Conservation (phyloP, 2,329 filamentous ascomycete species). For the Ceratocystis colombiana region DNA sequence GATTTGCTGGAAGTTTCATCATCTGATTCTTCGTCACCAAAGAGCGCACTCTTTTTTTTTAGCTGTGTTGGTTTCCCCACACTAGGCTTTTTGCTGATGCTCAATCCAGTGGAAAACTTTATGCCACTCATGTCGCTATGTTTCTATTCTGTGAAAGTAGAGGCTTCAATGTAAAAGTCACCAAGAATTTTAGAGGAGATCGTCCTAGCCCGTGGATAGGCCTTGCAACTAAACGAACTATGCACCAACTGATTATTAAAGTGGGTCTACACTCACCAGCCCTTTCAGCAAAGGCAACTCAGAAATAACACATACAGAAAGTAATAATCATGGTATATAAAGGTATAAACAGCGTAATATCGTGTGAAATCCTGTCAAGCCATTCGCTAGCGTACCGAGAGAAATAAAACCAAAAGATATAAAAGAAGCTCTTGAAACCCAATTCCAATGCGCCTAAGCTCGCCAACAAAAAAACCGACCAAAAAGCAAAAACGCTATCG, state of each 20-base stretch:
- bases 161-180: background rate
- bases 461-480: constrained; percentile 22
- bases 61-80: constrained; percentile 41
- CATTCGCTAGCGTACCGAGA: constrained; percentile 11
- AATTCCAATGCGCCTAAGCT: constrained; percentile 20
- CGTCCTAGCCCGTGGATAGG: background rate
- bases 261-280: background rate
- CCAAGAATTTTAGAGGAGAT: background rate
- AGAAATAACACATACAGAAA: constrained; percentile 1
- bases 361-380: constrained; percentile 17
- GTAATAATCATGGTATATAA: constrained; percentile 22
- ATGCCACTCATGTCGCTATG: constrained; percentile 39
- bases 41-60: constrained; percentile 47
- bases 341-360: constrained; percentile 21
- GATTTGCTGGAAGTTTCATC: constrained; percentile 36
- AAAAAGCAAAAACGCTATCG: constrained; percentile 12
- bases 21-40: constrained; percentile 51
- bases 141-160: background rate
- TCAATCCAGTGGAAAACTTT: constrained; percentile 47
- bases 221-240: background rate
- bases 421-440: constrained; percentile 16
- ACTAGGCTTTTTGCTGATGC: constrained; percentile 47
- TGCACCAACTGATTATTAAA: constrained; percentile 3
- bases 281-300: background rate
- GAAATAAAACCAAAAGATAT: background rate